Evolutionary conservation across 495 filamentous ascomycete genomes (phyloP).

Genomic region (Margaritispora aquatica): DNA sequence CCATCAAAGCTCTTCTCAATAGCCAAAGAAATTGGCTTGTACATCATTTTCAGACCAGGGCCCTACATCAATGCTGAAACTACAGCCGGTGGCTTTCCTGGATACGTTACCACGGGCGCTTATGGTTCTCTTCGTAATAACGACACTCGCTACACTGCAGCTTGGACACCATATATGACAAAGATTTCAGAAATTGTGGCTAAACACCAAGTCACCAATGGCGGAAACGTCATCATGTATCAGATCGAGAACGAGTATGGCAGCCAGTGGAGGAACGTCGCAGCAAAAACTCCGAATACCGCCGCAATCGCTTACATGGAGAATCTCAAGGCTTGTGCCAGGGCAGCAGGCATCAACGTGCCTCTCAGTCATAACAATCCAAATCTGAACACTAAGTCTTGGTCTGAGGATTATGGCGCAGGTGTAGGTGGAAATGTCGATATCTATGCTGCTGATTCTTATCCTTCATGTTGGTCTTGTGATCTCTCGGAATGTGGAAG

Average conservation of each 20-base stretch:
- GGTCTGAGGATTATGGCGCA: conserved; percentile 41
- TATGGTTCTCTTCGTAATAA: conserved; percentile 52
- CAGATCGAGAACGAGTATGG: conserved; percentile 61
- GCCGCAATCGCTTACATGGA: conserved; percentile 50
- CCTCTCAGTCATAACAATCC: conserved; percentile 50
- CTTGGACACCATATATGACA: conserved; percentile 46
- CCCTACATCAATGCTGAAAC: conserved; percentile 56
- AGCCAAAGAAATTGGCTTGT: conserved; percentile 51
- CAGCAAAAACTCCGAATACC: conserved; percentile 38
- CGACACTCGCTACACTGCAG: conserved; percentile 49
- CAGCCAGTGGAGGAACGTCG: conserved; percentile 44
- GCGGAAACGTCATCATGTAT: conserved; percentile 46
- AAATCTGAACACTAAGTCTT: conserved; percentile 33
- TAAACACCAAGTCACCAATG: conserved; percentile 48
- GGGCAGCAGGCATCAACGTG: conserved; percentile 46
- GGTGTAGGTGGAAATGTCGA: conserved; percentile 49
- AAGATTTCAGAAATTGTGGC: conserved; percentile 43
- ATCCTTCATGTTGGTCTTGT: conserved; percentile 59
- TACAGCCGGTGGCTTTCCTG: conserved; percentile 50
- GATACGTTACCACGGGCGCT: conserved; percentile 57
- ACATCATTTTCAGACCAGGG: conserved; percentile 51
- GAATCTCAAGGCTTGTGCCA: conserved; percentile 41
- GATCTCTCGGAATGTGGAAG: conserved; percentile 45
- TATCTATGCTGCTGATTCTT: conserved; percentile 49
- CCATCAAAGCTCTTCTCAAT: conserved; percentile 43